These are phyloP conservation scores for Fistulifera pelliculosa DNA, from an alignment of 108 stramenopile species.

Conservation along the genomic window DNA sequence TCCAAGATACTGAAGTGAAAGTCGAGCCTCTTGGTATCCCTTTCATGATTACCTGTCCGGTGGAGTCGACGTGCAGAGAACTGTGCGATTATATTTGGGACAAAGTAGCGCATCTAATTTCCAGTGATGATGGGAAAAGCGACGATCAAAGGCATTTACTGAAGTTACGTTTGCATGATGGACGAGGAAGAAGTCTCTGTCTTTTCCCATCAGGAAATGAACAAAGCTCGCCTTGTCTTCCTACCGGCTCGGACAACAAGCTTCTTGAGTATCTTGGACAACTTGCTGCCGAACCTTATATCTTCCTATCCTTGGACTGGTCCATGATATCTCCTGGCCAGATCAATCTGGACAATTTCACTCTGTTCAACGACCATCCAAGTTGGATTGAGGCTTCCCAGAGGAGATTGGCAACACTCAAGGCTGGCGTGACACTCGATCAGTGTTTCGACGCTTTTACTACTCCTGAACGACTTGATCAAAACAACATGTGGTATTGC, in stretches of 20 bases:
- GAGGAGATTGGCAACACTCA: slow-evolving; percentile 5
- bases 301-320: slow-evolving; percentile 47
- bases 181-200: slow-evolving; percentile 10
- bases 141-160: slow-evolving; percentile 14
- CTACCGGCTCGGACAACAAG: slow-evolving; percentile 16
- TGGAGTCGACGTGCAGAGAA: slow-evolving; percentile 32
- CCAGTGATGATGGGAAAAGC: background rate
- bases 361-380: slow-evolving; percentile 18
- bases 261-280: slow-evolving; percentile 20
- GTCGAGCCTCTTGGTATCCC: slow-evolving; percentile 44
- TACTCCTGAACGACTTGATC: slow-evolving; percentile 80
- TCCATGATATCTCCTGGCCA: background rate
- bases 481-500: slow-evolving; percentile 89
- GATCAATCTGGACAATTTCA: slow-evolving; percentile 19
- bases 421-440: slow-evolving; percentile 44
- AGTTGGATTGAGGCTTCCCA: slow-evolving; percentile 18
- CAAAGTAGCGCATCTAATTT: slow-evolving; percentile 25
- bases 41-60: slow-evolving; percentile 40
- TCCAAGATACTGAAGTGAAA: slow-evolving; percentile 8
- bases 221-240: slow-evolving; percentile 15
- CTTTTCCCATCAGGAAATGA: slow-evolving; percentile 13
- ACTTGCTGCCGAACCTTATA: slow-evolving; percentile 22
- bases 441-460: slow-evolving; percentile 73
- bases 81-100: slow-evolving; percentile 42
- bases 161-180: slow-evolving; percentile 20